These are phyloP conservation scores for Vaccinium myrtillus DNA, from an alignment of 148 eudicot genomes.

Conservation along the genomic window DNA sequence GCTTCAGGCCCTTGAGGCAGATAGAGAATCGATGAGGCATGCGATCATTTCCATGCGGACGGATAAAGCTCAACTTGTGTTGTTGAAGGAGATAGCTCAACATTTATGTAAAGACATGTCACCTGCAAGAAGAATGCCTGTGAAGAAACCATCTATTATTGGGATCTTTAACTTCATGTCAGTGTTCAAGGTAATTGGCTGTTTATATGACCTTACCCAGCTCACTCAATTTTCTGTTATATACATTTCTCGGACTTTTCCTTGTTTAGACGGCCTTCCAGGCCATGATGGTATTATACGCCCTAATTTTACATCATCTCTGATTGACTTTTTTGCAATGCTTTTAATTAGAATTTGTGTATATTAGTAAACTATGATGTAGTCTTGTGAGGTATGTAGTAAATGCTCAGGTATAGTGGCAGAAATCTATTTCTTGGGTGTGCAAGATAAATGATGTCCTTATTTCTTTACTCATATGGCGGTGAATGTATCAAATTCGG, in stretches of 20 bases:
- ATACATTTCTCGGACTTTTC: too few species aligned
- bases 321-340: neutral
- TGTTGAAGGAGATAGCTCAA: conserved; percentile 94
- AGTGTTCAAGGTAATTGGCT: conserved; percentile 64
- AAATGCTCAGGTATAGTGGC: neutral
- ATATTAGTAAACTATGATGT: neutral
- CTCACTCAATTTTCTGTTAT: neutral
- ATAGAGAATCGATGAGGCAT: conserved; percentile 93
- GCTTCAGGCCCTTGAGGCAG: conserved; percentile 97
- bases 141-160: conserved; percentile 47
- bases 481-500: neutral
- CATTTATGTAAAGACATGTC: conserved; percentile 83
- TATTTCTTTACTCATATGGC: neutral
- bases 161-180: conserved; percentile 51
- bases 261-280: neutral
- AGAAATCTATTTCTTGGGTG: neutral
- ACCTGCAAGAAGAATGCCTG: conserved; percentile 49
- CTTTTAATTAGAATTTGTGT: neutral
- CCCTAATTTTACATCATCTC: neutral
- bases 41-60: conserved; percentile 82
- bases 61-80: conserved; percentile 86
- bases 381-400: neutral
- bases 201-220: neutral
- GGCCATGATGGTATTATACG: neutral
- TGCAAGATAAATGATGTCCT: neutral